Evolutionary conservation across 2,329 filamentous ascomycete species (phyloP), one percentile per base, ranked within the genome.

Genomic region (Epichloe uncinata): DNA sequence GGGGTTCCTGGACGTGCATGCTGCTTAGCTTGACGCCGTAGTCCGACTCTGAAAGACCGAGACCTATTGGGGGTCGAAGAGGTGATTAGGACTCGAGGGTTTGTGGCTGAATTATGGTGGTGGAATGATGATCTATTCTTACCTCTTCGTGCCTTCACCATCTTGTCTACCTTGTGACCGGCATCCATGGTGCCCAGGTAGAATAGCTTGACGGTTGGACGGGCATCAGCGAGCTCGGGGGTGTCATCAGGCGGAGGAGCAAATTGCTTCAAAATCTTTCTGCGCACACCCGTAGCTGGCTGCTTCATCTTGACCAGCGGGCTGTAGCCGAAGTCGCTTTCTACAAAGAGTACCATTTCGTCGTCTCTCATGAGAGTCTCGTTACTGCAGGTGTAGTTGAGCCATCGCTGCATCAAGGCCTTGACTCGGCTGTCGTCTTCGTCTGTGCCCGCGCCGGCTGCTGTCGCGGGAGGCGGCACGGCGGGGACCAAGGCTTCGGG

Each of bases 231-330:
- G 50, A 98, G 75, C 70, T 98, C 93, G 9, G 91, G 91, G 1
- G 93, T 97, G 66, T 98, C 93, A 67, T 98, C 93, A 12, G 93
- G 90, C 1, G 93, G 93, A 93, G 93, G 93, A 37, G 93, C 91
- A 68, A 98, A 98, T 66, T 98, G 93, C 74, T 98, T 98, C 64
- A 98, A 74, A 53, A 97, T 85, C 72, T 96, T 96, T 63, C 93
- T 80, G 55, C 93, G 82, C 58, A 98, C 88, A 42, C 93, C 93
- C 1, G 93, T 98, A 8, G 93, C 93, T 20, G 93, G 93, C 67
- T 98, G 93, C 73, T 94, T 95, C 76, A 89, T 88, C 66, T 91
- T 84, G 44, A 96, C 84, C 61, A 97, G 85, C 1, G 93, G 93
- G 61, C 89, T 96, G 68, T 98, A 98, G 40, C 93, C 93, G 66